A percentile compares a stretch with the other conserved stretches of the same genome.
phyloP scores from a whole-genome alignment of 345 rosid species.

The Orychophragmus violaceus region DNA sequence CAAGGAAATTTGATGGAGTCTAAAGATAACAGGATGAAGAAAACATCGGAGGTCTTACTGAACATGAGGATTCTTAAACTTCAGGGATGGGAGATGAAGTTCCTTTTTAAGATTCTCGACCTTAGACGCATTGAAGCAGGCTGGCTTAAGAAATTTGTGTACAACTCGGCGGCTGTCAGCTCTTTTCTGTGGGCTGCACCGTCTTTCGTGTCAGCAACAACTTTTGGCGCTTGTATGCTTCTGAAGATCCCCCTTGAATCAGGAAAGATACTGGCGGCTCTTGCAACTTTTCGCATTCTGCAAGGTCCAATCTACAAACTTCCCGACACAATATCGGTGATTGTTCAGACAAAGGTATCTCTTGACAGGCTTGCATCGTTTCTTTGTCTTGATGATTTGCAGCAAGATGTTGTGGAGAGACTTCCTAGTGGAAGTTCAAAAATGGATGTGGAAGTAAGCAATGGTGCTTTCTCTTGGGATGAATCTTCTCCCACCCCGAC shows the following conservation, averaged over 20 bases:
- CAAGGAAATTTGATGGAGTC: slow-evolving; percentile 62
- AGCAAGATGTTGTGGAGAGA: slow-evolving; percentile 40
- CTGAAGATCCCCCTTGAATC: slow-evolving; percentile 55
- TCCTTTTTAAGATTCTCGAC: slow-evolving; percentile 45
- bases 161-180: slow-evolving; percentile 38
- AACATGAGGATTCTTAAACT: slow-evolving; percentile 76
- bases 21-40: slow-evolving; percentile 62
- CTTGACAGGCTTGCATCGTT: slow-evolving; percentile 58
- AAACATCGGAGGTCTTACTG: slow-evolving; percentile 51
- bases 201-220: slow-evolving; percentile 48
- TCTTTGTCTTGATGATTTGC: slow-evolving; percentile 52
- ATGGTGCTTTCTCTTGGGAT: slow-evolving; percentile 61
- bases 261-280: slow-evolving; percentile 68
- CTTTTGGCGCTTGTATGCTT: slow-evolving; percentile 58
- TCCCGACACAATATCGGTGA: slow-evolving; percentile 59
- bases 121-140: slow-evolving; percentile 45
- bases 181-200: slow-evolving; percentile 64
- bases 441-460: slow-evolving; percentile 35
- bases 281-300: slow-evolving; percentile 62
- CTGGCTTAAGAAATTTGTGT: slow-evolving; percentile 53
- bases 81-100: slow-evolving; percentile 65
- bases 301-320: slow-evolving; percentile 54
- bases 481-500: slow-evolving; percentile 35
- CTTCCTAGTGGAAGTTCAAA: slow-evolving; percentile 38
- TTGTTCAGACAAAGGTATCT: slow-evolving; percentile 64